Percentiles rank a stretch among this genome's conserved stretches.
Evolutionary conservation across 495 filamentous ascomycete species (phyloP).

Genomic region (Sphaerosporella brunnea): DNA sequence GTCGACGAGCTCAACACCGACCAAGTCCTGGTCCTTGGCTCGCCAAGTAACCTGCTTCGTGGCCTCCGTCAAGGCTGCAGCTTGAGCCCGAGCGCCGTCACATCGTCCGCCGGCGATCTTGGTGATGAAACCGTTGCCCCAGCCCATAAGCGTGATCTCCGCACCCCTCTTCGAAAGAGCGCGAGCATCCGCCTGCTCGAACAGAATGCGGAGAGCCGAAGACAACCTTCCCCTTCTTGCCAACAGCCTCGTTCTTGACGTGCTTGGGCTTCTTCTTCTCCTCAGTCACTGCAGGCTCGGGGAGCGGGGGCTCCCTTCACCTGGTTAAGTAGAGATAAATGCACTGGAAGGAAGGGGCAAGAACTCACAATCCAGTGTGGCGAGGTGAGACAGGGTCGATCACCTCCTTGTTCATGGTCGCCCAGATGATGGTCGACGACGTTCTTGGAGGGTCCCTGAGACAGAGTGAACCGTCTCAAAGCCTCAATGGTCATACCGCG

Average conservation of each 20-base stretch:
- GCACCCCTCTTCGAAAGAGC: slow-evolving; percentile 66
- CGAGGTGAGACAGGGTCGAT: slow-evolving; percentile 77
- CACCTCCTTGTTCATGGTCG: slow-evolving; percentile 85
- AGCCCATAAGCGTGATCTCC: slow-evolving; percentile 89
- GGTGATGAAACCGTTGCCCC: slow-evolving; percentile 80
- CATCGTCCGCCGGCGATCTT: slow-evolving; percentile 41
- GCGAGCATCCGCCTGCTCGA: slow-evolving; percentile 76
- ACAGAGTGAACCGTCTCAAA: slow-evolving; percentile 77
- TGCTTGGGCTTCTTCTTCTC: slow-evolving; percentile 75
- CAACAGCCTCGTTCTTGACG: slow-evolving; percentile 67
- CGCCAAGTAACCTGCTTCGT: slow-evolving; percentile 93
- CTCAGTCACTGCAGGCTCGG: slow-evolving; percentile 43
- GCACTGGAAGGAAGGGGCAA: not conserved
- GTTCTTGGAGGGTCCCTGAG: slow-evolving; percentile 77
- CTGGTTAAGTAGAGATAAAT: not conserved
- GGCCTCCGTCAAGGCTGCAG: slow-evolving; percentile 79
- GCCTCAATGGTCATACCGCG: slow-evolving; percentile 80
- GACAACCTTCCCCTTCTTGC: slow-evolving; percentile 66
- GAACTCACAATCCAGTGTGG: slow-evolving; percentile 40
- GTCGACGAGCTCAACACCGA: slow-evolving; percentile 70
- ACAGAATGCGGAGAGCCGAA: slow-evolving; percentile 50
- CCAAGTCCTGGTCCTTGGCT: slow-evolving; percentile 50
- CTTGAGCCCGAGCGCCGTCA: slow-evolving; percentile 54
- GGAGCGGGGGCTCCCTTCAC: slow-evolving; percentile 40
- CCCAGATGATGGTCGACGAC: slow-evolving; percentile 78